phyloP scores from a whole-genome alignment of 495 filamentous ascomycete genomes.

The Aspergillus carlsbadensis region DNA sequence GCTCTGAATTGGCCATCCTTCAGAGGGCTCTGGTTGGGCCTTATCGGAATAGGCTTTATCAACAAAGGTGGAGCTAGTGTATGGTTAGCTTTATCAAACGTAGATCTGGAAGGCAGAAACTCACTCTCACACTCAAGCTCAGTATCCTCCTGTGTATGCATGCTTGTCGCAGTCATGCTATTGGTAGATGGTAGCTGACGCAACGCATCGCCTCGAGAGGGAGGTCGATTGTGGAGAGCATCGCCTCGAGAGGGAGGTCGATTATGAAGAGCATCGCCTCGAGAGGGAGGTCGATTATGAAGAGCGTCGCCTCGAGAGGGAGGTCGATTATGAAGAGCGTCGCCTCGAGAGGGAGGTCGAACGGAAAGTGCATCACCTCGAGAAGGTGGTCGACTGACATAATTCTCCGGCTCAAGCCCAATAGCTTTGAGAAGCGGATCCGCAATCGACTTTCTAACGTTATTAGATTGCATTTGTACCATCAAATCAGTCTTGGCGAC shows the following conservation, averaged over 20 bases:
- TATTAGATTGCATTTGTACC: conserved; percentile 71
- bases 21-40: background rate
- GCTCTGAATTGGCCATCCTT: background rate
- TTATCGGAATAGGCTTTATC: conserved; percentile 11
- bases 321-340: background rate
- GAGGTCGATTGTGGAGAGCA: background rate
- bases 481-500: conserved; percentile 86
- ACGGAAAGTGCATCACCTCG: background rate
- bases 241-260: background rate
- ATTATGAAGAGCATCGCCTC: background rate
- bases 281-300: background rate
- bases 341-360: background rate
- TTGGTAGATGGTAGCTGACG: conserved; percentile 32
- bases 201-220: conserved; percentile 12
- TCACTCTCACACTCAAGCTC: background rate
- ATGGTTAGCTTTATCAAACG: background rate
- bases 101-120: background rate
- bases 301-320: background rate
- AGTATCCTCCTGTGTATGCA: background rate
- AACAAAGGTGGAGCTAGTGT: conserved; percentile 11
- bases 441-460: conserved; percentile 82
- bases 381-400: background rate
- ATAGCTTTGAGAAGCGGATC: conserved; percentile 74
- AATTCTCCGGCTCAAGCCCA: conserved; percentile 43
- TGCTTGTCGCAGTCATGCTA: conserved; percentile 23